Conservation (phyloP, 805 yeast species). For the Suhomyces faveliae region DNA sequence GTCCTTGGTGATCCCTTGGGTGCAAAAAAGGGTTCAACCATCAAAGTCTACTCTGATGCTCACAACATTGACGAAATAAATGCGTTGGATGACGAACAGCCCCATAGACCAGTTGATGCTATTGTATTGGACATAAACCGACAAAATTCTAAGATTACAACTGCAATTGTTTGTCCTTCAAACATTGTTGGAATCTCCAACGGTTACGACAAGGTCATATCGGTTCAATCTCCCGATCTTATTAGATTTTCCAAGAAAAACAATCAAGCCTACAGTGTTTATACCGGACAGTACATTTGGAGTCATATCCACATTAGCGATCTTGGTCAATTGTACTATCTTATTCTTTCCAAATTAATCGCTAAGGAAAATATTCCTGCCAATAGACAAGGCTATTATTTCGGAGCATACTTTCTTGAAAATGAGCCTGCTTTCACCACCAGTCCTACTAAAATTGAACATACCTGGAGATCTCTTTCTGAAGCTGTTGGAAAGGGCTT, state of each 20-base stretch:
- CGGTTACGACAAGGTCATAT: conserved; percentile 28
- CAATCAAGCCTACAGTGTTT: conserved; percentile 24
- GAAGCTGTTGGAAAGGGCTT: conserved; percentile 20
- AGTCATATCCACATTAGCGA: conserved; percentile 34
- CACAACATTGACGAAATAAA: conserved; percentile 25
- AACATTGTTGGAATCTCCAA: conserved; percentile 31
- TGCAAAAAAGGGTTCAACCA: conserved; percentile 14
- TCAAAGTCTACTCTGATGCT: conserved; percentile 22
- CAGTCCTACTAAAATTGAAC: conserved; percentile 18
- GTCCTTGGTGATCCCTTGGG: conserved; percentile 23
- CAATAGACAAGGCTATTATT: conserved; percentile 35
- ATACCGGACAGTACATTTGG: conserved; percentile 34
- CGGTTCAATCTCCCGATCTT: conserved; percentile 31
- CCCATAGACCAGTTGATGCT: conserved; percentile 33
- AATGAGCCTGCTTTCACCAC: conserved; percentile 11
- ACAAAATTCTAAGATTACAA: conserved; percentile 27
- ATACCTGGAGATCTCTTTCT: conserved; percentile 29
- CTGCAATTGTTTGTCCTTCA: conserved; percentile 34
- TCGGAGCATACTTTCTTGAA: conserved; percentile 20
- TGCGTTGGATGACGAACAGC: conserved; percentile 23
- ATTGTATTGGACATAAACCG: conserved; percentile 26
- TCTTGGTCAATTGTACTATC: conserved; percentile 28
- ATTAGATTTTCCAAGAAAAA: conserved; percentile 15
- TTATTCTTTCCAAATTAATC: conserved; percentile 22
- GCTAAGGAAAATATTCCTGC: conserved; percentile 21